A percentile compares a stretch with the other conserved stretches of the same genome.
Evolutionary conservation across 495 filamentous ascomycete genomes (phyloP).

Genomic region (Trichocladium uniseriatum): DNA sequence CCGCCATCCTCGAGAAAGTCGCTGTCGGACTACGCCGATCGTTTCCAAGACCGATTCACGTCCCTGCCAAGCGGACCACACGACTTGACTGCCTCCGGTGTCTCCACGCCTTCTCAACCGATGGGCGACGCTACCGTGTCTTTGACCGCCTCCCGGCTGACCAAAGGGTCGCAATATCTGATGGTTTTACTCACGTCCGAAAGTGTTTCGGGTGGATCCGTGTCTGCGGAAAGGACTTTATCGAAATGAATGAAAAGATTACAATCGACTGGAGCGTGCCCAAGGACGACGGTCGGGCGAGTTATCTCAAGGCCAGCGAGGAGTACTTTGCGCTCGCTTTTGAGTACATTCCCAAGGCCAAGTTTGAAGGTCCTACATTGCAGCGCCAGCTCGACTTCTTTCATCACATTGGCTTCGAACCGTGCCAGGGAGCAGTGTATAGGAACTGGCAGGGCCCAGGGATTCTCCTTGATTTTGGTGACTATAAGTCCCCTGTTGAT

Average conservation of each 20-base stretch:
- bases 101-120: conserved; percentile 2
- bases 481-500: conserved; percentile 1
- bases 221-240: background rate
- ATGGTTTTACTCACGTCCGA: background rate
- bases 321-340: conserved; percentile 1
- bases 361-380: background rate
- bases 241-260: background rate
- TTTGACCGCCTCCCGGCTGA: background rate
- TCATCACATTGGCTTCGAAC: background rate
- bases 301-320: background rate
- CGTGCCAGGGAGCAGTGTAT: background rate
- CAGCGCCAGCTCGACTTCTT: conserved; percentile 5
- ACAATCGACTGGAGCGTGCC: background rate
- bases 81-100: conserved; percentile 1
- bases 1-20: conserved; percentile 5
- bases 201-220: conserved; percentile 2
- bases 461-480: conserved; percentile 5
- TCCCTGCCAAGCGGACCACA: background rate
- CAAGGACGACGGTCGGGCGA: background rate
- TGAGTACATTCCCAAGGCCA: background rate
- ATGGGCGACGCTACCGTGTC: background rate
- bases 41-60: background rate
- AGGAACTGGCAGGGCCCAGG: conserved; percentile 3
- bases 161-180: background rate
- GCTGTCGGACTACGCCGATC: conserved; percentile 1